Base-by-base conservation (phyloP, 2,329 filamentous ascomycete genomes). In the Didymella keratinophila region DNA sequence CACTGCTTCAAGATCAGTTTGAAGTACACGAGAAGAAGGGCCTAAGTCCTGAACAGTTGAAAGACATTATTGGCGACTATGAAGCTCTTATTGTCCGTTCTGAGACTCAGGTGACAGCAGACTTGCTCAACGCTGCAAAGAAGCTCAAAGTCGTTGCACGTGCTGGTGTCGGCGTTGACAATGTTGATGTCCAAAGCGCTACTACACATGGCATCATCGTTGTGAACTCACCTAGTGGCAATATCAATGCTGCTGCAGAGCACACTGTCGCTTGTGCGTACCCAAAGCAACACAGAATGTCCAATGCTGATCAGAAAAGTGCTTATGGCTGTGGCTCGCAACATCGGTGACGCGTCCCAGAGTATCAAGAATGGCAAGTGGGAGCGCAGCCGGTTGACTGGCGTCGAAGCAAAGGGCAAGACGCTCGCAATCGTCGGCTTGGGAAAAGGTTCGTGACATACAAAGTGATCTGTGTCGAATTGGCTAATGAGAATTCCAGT, bases 151-250 rank as follows among this genome's bases (percentile, higher is more conserved):
- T 94, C 9, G 90, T 95, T 21, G 91, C 90, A 2, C 83, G 91
- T 60, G 91, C 91, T 12, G 91, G 91, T 12, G 91, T 94, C 1
- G 91, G 64, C 30, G 90, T 94, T 23, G 90, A 94, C 78, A 93
- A 94, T 78, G 91, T 95, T 47, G 83, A 94, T 71, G 88, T 94
- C 0, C 81, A 86, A 32, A 85, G 87, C 8, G 91, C 91, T 2
- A 94, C 90, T 0, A 82, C 84, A 37, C 81, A 87, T 52, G 91
- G 91, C 20, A 87, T 94, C 59, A 88, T 93, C 49, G 91, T 95
- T 2, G 88, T 94, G 54, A 95, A 94, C 75, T 89, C 86, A 25
- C 91, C 91, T 0, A 85, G 86, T 18, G 91, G 91, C 2, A 95
- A 95, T 71, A 92, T 93, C 65, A 86, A 89, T 56, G 91, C 91